A percentile compares a stretch with the other conserved stretches of the same genome.
Evolutionary conservation across 331 rosid genomes (phyloP).

Genomic region (Telfairia occidentalis): DNA sequence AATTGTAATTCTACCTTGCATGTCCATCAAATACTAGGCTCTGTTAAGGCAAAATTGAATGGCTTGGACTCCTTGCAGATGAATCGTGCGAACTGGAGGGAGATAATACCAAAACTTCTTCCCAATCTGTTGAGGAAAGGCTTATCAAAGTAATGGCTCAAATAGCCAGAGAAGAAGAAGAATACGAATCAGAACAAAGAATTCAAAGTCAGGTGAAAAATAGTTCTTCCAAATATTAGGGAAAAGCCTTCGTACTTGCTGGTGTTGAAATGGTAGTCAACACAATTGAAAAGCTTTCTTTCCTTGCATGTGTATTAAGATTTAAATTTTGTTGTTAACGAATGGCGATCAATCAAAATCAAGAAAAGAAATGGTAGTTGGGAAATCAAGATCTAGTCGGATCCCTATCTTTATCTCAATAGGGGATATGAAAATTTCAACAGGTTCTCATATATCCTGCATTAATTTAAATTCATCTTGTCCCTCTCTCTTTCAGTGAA

Average conservation of each 20-base stretch:
- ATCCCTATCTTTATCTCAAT: background rate
- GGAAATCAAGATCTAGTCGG: background rate
- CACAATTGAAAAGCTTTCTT: background rate
- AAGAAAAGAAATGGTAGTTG: background rate
- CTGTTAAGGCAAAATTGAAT: background rate
- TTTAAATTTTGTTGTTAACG: background rate
- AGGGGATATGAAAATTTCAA: background rate
- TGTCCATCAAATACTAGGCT: background rate
- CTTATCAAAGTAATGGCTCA: conserved; percentile 31
- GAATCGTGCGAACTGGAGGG: conserved; percentile 17
- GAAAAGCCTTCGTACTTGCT: background rate
- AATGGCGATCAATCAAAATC: background rate
- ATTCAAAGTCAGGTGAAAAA: conserved; percentile 37
- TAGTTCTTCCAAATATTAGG: conserved; percentile 2
- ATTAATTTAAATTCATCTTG: background rate
- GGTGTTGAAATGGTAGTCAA: background rate
- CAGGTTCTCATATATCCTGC: background rate
- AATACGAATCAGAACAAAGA: conserved; percentile 34
- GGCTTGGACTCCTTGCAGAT: conserved; percentile 26
- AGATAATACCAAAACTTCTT: conserved; percentile 27
- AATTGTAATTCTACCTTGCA: background rate
- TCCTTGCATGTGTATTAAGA: background rate
- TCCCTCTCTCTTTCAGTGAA: background rate
- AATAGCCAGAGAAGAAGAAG: conserved; percentile 39
- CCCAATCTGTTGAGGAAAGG: conserved; percentile 34